phyloP scores from a whole-genome alignment of 2,329 filamentous ascomycete species.

The Furcasterigmium sp. region DNA sequence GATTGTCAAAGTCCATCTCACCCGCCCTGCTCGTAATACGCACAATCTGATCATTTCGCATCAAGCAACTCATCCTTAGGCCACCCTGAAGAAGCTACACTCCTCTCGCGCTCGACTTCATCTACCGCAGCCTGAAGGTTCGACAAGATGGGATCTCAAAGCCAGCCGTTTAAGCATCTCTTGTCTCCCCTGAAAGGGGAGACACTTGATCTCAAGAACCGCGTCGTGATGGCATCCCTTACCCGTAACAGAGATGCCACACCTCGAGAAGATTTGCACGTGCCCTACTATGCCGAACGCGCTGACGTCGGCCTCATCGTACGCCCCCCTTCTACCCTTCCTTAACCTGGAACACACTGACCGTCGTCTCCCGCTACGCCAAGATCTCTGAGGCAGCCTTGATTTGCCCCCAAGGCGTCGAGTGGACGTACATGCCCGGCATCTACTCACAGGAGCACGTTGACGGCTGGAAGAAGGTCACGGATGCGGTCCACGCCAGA shows the following conservation, averaged over 20 bases:
- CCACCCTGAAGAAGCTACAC: too few species aligned
- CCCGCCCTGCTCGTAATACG: too few species aligned
- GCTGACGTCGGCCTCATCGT: background rate
- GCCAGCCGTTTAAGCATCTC: background rate
- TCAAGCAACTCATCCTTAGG: too few species aligned
- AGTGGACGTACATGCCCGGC: constrained; percentile 20
- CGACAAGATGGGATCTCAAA: background rate
- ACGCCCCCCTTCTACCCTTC: background rate
- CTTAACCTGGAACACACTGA: background rate
- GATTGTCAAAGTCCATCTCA: too few species aligned
- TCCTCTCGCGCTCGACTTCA: too few species aligned
- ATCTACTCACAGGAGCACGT: constrained; percentile 20
- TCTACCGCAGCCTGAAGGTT: background rate
- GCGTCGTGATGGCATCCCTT: constrained; percentile 3
- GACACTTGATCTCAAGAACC: background rate
- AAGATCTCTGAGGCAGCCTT: constrained; percentile 22
- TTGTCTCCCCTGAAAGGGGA: background rate
- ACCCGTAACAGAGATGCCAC: constrained; percentile 1
- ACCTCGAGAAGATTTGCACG: background rate
- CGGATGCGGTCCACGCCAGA: constrained; percentile 20
- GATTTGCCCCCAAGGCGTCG: constrained; percentile 17
- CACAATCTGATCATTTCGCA: too few species aligned
- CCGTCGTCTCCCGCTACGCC: too few species aligned
- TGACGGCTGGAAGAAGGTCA: constrained; percentile 19
- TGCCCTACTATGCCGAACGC: background rate